Evolutionary conservation across 2,329 filamentous ascomycete genomes (phyloP).

Genomic region (Fusarium tanahbumbuense): DNA sequence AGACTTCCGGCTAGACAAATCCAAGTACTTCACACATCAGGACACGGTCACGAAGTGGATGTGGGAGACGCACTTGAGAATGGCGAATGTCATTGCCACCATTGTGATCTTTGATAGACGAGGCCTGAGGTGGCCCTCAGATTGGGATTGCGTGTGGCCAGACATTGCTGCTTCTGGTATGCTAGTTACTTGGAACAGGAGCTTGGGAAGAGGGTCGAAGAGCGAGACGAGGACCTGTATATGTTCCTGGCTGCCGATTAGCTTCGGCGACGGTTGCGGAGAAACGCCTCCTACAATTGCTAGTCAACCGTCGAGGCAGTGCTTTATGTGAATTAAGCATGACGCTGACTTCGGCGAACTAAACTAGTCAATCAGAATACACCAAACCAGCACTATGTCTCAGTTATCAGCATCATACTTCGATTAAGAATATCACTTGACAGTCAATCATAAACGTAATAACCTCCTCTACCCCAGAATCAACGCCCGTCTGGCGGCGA

Average conservation of each 20-base stretch:
- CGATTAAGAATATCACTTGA: not conserved
- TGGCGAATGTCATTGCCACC: slow-evolving; percentile 58
- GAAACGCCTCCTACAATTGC: not conserved
- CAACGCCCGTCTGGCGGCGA: not conserved
- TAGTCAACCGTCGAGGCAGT: not conserved
- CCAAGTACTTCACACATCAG: slow-evolving; percentile 42
- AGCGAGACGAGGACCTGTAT: slow-evolving; percentile 7
- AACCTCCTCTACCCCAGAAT: no score
- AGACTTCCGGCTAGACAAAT: slow-evolving; percentile 57
- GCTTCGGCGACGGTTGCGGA: not conserved
- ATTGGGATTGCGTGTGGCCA: not conserved
- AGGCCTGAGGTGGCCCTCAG: slow-evolving; percentile 51
- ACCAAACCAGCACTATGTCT: not conserved
- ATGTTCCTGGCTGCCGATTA: not conserved
- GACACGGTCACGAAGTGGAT: fast-evolving
- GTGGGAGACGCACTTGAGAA: slow-evolving; percentile 51
- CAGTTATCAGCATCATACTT: not conserved
- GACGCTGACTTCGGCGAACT: not conserved
- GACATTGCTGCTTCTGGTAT: slow-evolving; percentile 8
- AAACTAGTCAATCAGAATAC: not conserved
- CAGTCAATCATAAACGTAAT: not conserved
- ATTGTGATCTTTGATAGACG: slow-evolving; percentile 56
- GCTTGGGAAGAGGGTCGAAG: not conserved
- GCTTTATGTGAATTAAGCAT: not conserved
- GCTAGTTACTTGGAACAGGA: not conserved